phyloP scores from a whole-genome alignment of 306 rosid genomes.

The Biancaea sappan region DNA sequence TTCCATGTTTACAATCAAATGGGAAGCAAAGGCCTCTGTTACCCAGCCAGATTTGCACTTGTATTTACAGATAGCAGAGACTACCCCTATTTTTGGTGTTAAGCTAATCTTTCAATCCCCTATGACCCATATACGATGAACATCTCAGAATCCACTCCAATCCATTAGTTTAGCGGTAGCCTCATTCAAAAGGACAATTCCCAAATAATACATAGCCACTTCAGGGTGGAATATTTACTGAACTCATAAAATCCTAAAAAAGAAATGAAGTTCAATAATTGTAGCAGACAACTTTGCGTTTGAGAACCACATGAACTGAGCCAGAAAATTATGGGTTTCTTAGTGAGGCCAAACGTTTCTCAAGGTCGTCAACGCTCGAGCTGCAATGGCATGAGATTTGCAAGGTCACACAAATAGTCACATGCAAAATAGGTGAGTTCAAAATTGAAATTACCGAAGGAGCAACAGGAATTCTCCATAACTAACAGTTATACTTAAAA shows the following conservation, averaged over 20 bases:
- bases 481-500: neutral
- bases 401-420: slow-evolving; percentile 11
- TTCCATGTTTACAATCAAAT: neutral
- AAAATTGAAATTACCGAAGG: neutral
- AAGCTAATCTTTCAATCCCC: neutral
- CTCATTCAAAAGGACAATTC: neutral
- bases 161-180: neutral
- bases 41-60: slow-evolving; percentile 5
- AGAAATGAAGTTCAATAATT: neutral
- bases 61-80: slow-evolving; percentile 9
- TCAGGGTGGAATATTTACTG: slow-evolving; percentile 33
- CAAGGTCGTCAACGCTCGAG: slow-evolving; percentile 75
- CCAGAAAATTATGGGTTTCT: slow-evolving; percentile 61
- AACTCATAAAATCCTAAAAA: slow-evolving; percentile 20
- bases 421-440: neutral
- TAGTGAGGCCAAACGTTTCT: slow-evolving; percentile 91
- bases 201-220: neutral
- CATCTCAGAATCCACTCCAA: slow-evolving; percentile 16
- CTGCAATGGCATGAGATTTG: slow-evolving; percentile 54
- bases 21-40: neutral
- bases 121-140: neutral
- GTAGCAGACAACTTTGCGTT: slow-evolving; percentile 8
- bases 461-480: slow-evolving; percentile 6
- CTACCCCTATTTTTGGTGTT: neutral
- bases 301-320: slow-evolving; percentile 1